Evolutionary conservation across 1,139 yeast genomes (phyloP).

Genomic region (Yamadazyma spencermartinsiae): DNA sequence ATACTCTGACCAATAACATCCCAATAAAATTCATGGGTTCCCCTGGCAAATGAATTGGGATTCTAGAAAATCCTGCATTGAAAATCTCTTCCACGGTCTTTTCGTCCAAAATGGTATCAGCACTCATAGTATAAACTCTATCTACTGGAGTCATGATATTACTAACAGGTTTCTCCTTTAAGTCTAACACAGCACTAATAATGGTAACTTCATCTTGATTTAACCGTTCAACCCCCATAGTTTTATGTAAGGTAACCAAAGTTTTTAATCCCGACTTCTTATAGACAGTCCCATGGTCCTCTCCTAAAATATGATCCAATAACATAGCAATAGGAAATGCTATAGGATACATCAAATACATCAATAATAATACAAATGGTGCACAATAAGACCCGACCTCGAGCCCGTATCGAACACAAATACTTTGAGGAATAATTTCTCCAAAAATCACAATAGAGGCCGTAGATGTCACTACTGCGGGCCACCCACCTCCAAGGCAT

Average conservation of each 20-base stretch:
- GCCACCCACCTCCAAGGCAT: constrained; percentile 96
- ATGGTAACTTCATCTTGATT: constrained; percentile 96
- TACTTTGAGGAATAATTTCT: constrained; percentile 92
- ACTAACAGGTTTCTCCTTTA: constrained; percentile 86
- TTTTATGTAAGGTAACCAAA: constrained; percentile 85
- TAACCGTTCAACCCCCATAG: constrained; percentile 93
- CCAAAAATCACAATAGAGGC: constrained; percentile 93
- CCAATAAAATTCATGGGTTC: constrained; percentile 93
- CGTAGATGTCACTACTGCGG: constrained; percentile 91
- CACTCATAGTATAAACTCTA: constrained; percentile 85
- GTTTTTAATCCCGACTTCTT: constrained; percentile 92
- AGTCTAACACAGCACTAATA: constrained; percentile 88
- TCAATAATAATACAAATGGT: constrained; percentile 80
- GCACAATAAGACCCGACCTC: constrained; percentile 89
- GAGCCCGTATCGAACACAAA: constrained; percentile 89
- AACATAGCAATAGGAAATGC: constrained; percentile 88
- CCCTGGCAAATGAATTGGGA: constrained; percentile 90
- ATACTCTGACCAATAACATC: constrained; percentile 87
- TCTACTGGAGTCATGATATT: constrained; percentile 93
- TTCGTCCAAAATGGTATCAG: constrained; percentile 83
- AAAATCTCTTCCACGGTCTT: constrained; percentile 84
- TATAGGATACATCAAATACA: constrained; percentile 89
- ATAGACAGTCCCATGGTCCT: constrained; percentile 94
- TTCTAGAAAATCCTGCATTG: constrained; percentile 92
- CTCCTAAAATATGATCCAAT: constrained; percentile 82